A percentile compares a stretch with the other conserved stretches of the same genome.
Conservation (phyloP, 140 eudicot genomes). For the Cichorium intybus region DNA sequence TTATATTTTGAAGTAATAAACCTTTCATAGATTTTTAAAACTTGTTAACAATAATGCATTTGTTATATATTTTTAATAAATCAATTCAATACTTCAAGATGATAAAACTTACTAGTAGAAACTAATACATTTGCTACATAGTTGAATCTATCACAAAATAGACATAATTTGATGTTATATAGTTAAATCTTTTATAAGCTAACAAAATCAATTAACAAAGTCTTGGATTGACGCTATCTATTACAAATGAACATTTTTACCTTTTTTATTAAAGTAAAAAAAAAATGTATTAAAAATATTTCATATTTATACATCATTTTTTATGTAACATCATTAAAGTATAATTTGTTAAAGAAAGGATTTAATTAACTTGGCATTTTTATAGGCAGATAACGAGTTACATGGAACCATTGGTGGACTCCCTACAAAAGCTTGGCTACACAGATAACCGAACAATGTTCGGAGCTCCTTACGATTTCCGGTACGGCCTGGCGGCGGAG, state of each 20-base stretch:
- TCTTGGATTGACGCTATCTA: background rate
- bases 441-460: slow-evolving; percentile 46
- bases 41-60: too few relatives aligned
- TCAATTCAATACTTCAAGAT: too few relatives aligned
- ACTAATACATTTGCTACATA: too few relatives aligned
- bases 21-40: too few relatives aligned
- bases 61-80: too few relatives aligned
- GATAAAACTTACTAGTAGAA: too few relatives aligned
- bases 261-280: too few relatives aligned
- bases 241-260: background rate
- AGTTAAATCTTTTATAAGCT: background rate
- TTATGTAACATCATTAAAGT: too few relatives aligned
- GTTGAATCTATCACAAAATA: background rate
- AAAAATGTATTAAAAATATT: too few relatives aligned
- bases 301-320: too few relatives aligned
- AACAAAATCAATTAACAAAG: background rate
- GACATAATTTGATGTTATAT: background rate
- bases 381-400: slow-evolving; percentile 57
- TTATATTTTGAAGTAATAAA: too few relatives aligned
- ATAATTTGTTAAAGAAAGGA: too few relatives aligned
- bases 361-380: background rate
- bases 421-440: slow-evolving; percentile 69
- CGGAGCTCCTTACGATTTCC: slow-evolving; percentile 95
- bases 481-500: slow-evolving; percentile 72
- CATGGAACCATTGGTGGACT: slow-evolving; percentile 69